phyloP scores from a whole-genome alignment of 2,329 filamentous ascomycete species.

The Colletotrichum sp. region DNA sequence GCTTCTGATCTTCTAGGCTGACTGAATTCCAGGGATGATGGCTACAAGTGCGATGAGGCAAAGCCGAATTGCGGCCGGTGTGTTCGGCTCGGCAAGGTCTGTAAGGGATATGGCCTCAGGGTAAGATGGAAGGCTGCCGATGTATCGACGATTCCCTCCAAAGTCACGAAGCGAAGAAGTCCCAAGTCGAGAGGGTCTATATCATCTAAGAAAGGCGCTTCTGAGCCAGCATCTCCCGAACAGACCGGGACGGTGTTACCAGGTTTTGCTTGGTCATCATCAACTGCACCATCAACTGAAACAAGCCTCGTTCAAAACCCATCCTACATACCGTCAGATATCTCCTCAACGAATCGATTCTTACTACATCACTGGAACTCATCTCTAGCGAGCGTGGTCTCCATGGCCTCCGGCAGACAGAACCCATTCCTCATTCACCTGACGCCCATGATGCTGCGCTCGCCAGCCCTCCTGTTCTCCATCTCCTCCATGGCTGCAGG shows the following conservation, averaged over 20 bases:
- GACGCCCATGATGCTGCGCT: slow-evolving; percentile 33
- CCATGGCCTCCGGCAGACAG: slow-evolving; percentile 27
- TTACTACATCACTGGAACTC: slow-evolving; percentile 35
- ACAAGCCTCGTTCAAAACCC: slow-evolving; percentile 1
- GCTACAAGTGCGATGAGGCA: slow-evolving; percentile 37
- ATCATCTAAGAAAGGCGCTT: rapidly evolving
- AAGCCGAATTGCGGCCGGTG: slow-evolving; percentile 34
- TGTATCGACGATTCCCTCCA: neutral
- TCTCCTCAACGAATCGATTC: slow-evolving; percentile 6
- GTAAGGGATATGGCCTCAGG: slow-evolving; percentile 34
- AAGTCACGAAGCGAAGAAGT: neutral
- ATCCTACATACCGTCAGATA: neutral
- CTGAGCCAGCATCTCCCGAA: rapidly evolving
- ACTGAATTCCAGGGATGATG: slow-evolving; percentile 28
- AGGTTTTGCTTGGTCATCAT: neutral
- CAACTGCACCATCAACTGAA: neutral
- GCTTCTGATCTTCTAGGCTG: rapidly evolving
- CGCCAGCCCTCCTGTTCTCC: slow-evolving; percentile 29
- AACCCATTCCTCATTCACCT: slow-evolving; percentile 35
- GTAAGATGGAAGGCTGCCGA: slow-evolving; percentile 30
- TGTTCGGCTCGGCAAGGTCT: slow-evolving; percentile 31
- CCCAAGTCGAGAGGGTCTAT: neutral
- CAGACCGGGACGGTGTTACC: rapidly evolving
- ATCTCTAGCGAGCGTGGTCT: slow-evolving; percentile 30
- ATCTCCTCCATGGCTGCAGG: slow-evolving; percentile 34